Evolutionary conservation across 495 filamentous ascomycete species (phyloP), one percentile per base, ranked within the genome.

Genomic region (Penicillium bovifimosum): DNA sequence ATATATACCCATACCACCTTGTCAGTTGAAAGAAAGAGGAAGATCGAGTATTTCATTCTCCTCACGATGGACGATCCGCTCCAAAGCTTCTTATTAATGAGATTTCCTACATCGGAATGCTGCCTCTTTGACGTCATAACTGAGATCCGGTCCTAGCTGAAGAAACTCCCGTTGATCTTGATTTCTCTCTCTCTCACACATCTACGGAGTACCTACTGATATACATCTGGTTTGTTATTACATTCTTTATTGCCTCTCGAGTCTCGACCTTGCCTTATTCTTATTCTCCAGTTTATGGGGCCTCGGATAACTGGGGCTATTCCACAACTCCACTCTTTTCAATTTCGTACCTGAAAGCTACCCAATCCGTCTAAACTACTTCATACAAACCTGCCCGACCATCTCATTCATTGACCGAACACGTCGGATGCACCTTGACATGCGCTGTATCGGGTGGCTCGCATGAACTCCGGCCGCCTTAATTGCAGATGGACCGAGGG

Each of bases 271-370:
- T 16, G 2, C n/a, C 20, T 24, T 24, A 24, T 24, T 24, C 20
- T 24, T 24, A 24, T 24, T 24, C 20, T 4, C 20, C 20, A 24
- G 20, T 24, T 24, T 24, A 24, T 24, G 4, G 20, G 20, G 20
- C 20, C 20, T 24, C 20, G 2, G 4, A 2, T 24, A 24, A 24
- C 20, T 24, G 20, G 20, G 20, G 20, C 20, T 24, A 24, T 24
- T 24, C 13, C 16, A 36, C 34, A 36, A 43, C 8, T 28, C n/a
- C 7, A 10, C 3, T 42, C 26, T 17, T 38, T 9, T 42, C 9
- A 27, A 9, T 11, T 43, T 43, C 27, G 20, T 48, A 48, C 46
- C 46, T 48, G 14, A 38, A 47, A 6, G 32, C 24, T 48, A 48
- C 46, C 46, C 34, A 48, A 48, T 28, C 8, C 24, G 4, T 18